These are phyloP conservation scores for Mortierella sp. DNA, from an alignment of 371 early-diverging fungal species.

Conservation along the genomic window DNA sequence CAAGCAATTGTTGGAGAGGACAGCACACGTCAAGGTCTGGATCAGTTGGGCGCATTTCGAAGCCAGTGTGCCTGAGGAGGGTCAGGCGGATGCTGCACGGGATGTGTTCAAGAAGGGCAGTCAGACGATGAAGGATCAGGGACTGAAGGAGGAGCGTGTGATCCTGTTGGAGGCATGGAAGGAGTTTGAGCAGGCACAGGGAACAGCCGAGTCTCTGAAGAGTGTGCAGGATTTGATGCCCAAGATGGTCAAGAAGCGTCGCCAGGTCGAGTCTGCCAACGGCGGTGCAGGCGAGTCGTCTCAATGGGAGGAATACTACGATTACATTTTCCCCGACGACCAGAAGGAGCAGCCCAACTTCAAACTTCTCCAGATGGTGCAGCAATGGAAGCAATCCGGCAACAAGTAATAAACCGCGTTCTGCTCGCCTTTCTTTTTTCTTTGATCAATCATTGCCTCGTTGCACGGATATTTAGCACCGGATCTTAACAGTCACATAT, in stretches of 20 bases:
- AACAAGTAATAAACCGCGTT: slow-evolving; percentile 15
- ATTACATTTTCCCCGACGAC: slow-evolving; percentile 98
- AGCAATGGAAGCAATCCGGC: slow-evolving; percentile 85
- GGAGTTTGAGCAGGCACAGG: slow-evolving; percentile 87
- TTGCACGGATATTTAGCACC: not conserved
- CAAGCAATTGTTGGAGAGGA: slow-evolving; percentile 86
- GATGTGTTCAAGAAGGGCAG: slow-evolving; percentile 84
- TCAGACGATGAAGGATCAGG: slow-evolving; percentile 76
- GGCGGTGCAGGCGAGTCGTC: slow-evolving; percentile 70
- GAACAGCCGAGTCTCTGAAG: slow-evolving; percentile 67
- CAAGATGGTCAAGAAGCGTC: slow-evolving; percentile 91
- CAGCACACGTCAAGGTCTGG: slow-evolving; percentile 98
- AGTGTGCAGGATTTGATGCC: slow-evolving; percentile 85
- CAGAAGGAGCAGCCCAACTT: slow-evolving; percentile 86
- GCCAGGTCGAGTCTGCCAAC: slow-evolving; percentile 67
- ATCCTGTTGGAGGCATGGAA: slow-evolving; percentile 94
- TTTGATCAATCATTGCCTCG: not conserved
- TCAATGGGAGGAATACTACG: slow-evolving; percentile 96
- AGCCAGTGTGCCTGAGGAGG: slow-evolving; percentile 69
- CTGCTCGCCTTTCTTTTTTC: not conserved
- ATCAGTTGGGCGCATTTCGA: slow-evolving; percentile 96
- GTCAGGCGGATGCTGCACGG: slow-evolving; percentile 73
- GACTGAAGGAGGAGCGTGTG: slow-evolving; percentile 85
- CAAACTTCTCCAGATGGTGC: slow-evolving; percentile 93
- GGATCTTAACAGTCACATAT: not conserved